These are phyloP conservation scores for Epichloe uncinata DNA, from an alignment of 2,329 filamentous ascomycete genomes.

Conservation along the genomic window DNA sequence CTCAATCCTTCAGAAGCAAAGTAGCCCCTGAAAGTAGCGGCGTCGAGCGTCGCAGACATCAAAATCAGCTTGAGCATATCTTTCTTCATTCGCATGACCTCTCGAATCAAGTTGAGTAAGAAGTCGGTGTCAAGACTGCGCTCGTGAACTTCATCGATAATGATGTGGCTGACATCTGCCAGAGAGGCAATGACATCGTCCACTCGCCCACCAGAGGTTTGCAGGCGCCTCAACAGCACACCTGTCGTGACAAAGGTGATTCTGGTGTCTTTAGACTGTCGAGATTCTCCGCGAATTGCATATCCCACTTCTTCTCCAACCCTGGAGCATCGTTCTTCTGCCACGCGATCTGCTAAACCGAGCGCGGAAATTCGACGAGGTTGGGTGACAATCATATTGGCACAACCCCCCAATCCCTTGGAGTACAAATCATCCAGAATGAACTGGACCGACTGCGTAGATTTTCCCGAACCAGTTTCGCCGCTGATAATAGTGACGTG, in stretches of 20 bases:
- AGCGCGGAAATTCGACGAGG: slow-evolving; percentile 89
- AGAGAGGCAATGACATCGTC: slow-evolving; percentile 72
- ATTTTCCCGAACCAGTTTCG: slow-evolving; percentile 94
- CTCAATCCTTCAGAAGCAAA: slow-evolving; percentile 54
- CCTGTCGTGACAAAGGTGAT: slow-evolving; percentile 95
- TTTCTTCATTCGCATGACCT: slow-evolving; percentile 60
- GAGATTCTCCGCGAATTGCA: slow-evolving; percentile 80
- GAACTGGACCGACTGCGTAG: slow-evolving; percentile 93
- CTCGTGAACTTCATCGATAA: slow-evolving; percentile 95
- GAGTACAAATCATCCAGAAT: slow-evolving; percentile 82
- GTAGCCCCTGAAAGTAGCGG: slow-evolving; percentile 70
- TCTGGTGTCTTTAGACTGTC: slow-evolving; percentile 58
- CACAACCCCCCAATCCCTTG: slow-evolving; percentile 61
- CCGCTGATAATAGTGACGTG: slow-evolving; percentile 95
- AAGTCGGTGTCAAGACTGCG: slow-evolving; percentile 92
- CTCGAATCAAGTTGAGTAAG: slow-evolving; percentile 70
- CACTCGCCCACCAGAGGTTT: slow-evolving; percentile 69
- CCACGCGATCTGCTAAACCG: slow-evolving; percentile 85
- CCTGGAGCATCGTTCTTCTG: slow-evolving; percentile 70
- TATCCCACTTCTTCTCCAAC: slow-evolving; percentile 88
- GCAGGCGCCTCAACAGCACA: slow-evolving; percentile 79
- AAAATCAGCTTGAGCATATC: slow-evolving; percentile 80
- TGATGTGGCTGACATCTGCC: slow-evolving; percentile 83
- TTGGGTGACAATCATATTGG: slow-evolving; percentile 92
- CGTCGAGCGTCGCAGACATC: slow-evolving; percentile 94